A percentile compares a stretch with the other conserved stretches of the same genome.
Conservation (phyloP, 352 stramenopile genomes). For the Stramenopiles sp. region DNA sequence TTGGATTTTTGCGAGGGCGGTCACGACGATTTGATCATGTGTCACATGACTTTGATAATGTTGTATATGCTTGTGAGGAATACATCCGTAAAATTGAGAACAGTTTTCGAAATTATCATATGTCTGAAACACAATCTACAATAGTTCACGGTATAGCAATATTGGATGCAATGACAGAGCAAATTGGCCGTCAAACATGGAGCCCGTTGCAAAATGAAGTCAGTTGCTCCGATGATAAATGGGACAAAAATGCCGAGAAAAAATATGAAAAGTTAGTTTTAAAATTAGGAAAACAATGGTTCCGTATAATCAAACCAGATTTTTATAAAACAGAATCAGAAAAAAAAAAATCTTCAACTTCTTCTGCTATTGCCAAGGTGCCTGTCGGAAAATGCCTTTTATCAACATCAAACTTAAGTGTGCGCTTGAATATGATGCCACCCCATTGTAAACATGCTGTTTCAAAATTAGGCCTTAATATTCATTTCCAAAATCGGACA, state of each 20-base stretch:
- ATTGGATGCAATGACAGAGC: not conserved
- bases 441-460: not conserved
- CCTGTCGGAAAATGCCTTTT: not conserved
- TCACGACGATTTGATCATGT: not conserved
- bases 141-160: not conserved
- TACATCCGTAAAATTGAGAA: too few relatives aligned
- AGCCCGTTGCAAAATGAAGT: not conserved
- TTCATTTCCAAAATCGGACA: not conserved
- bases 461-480: not conserved
- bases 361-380: not conserved
- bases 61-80: too few relatives aligned
- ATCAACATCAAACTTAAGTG: not conserved
- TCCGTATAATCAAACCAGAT: not conserved
- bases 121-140: not conserved
- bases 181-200: not conserved
- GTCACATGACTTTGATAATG: not conserved
- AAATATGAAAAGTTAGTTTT: not conserved
- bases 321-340: not conserved
- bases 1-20: not conserved
- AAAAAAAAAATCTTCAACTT: not conserved
- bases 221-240: not conserved
- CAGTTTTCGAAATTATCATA: not conserved
- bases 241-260: not conserved
- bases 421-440: not conserved
- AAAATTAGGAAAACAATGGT: not conserved